Base-by-base conservation (phyloP, 257 asterid genomes). In the Solanum corneliomulleri region DNA sequence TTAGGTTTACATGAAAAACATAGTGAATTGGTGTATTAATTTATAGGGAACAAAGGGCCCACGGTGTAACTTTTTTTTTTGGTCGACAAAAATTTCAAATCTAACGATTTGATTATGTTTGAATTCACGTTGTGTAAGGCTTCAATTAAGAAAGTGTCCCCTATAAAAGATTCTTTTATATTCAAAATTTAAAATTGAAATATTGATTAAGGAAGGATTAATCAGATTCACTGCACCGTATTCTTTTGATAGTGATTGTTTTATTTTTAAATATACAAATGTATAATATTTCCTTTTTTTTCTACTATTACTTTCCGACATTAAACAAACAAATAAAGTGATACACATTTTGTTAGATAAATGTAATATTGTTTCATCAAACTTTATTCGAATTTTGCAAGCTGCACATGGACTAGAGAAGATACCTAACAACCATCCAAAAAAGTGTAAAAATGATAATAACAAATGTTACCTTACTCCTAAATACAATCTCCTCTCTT, bases 101-200 rank as follows among this genome's bases (percentile, higher is more conserved):
- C 6, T 31, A 62, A 11, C 15, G 7, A 31, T 62, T 58, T 58
- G 14, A 52, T 23, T 18, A 52, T 18, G 7, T 18, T 56, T 0
- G n/a, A 56, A 58, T 58, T 58, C 12, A 20, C 2, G 10, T 58
- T 58, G 25, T 0, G 66, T 58, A 56, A 20, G 12, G 5, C 0
- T 58, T 20, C 1, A 20, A 3, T 9, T 0, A 1, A 0, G n/a
- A 2, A 58, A 58, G 12, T 4, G 2, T n/a, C 3, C 0, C 2
- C 2, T 58, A 58, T 20, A 11, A 20, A 56, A 16, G 60, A 15
- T 2, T 18, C 20, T 2, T 56, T 20, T 2, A 15, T 49, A 49
- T 16, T 49, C 21, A 58, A 58, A 4, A 20, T 2, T 58, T 1
- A 0, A 58, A 58, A 58, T 3, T 20, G 12, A 58, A 20, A 20